Evolutionary conservation across 192 early-diverging fungal genomes (phyloP).

Genomic region (Entophlyctis helioformis): DNA sequence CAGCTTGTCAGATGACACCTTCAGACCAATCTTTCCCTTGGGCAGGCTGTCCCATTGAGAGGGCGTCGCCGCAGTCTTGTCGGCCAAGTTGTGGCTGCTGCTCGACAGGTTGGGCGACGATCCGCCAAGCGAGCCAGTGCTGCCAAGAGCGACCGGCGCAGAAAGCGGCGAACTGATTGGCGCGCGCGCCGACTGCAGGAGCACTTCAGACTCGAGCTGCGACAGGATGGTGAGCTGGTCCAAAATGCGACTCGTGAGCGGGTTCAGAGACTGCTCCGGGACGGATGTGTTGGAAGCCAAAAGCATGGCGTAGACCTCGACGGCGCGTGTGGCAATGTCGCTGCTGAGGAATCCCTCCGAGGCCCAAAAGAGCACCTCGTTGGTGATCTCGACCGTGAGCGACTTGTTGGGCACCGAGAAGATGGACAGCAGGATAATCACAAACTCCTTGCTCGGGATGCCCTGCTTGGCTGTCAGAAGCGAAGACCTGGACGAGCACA

Average conservation of each 20-base stretch:
- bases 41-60: no score
- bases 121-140: no score
- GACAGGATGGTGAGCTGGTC: conserved; percentile 20
- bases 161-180: no score
- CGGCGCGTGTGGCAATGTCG: conserved; percentile 7
- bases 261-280: conserved; percentile 3
- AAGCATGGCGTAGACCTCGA: conserved; percentile 17
- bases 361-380: conserved; percentile 24
- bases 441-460: conserved; percentile 17
- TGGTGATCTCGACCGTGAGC: conserved; percentile 12
- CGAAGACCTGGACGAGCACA: background rate
- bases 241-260: conserved; percentile 12
- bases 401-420: conserved; percentile 15
- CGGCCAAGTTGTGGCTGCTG: no score
- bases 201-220: conserved; percentile 3
- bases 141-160: no score
- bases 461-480: no score
- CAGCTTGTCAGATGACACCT: no score
- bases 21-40: no score
- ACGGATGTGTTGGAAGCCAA: conserved; percentile 6
- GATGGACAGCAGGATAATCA: conserved; percentile 18
- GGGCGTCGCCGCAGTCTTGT: no score
- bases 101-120: no score
- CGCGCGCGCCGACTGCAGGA: no score
- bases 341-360: conserved; percentile 25